Evolutionary conservation across 2,329 filamentous ascomycete species (phyloP).

Genomic region (Cladosporium sp.): DNA sequence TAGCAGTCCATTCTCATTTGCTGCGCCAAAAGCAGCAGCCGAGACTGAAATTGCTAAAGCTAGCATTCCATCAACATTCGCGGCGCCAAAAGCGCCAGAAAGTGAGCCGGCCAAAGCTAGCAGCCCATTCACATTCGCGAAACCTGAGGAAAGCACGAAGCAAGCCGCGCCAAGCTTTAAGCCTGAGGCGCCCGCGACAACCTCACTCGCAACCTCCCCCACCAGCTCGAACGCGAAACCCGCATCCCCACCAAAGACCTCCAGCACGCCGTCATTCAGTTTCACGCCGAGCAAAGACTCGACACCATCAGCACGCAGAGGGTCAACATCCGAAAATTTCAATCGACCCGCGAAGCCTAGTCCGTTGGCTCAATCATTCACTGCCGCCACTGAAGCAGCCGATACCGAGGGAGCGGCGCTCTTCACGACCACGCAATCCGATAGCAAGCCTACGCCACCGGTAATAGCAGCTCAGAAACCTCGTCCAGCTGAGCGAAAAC

Average conservation of each 20-base stretch:
- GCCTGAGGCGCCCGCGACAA: constrained; percentile 4
- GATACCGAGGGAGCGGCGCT: background rate
- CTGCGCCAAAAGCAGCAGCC: background rate
- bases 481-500: background rate
- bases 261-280: constrained; percentile 9
- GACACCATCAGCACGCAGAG: constrained; percentile 18
- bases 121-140: constrained; percentile 1
- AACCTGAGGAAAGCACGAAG: constrained; percentile 16
- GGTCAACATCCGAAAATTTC: constrained; percentile 12
- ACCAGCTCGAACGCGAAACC: background rate
- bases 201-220: constrained; percentile 18
- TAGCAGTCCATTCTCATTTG: background rate
- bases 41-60: background rate
- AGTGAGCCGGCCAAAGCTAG: background rate
- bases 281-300: constrained; percentile 21
- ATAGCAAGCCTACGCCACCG: background rate
- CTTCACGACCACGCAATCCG: background rate
- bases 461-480: background rate
- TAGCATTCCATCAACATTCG: background rate
- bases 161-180: constrained; percentile 14
- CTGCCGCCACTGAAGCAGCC: constrained; percentile 21
- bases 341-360: constrained; percentile 28
- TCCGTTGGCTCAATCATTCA: constrained; percentile 38
- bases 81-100: background rate
- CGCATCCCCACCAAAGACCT: constrained; percentile 1